These are phyloP conservation scores for rapeseed (Brassica napus) DNA, from an alignment of 345 rosid genomes.

Conservation along the genomic window Da-Ae NC_063442.1:36070501-36071000, in stretches of 20 bases:
- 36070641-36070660: background rate
- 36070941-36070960: conserved; percentile 42
- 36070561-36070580: too few relatives aligned
- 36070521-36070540: too few relatives aligned
- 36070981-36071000: conserved; percentile 16
- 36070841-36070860: background rate
- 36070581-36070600: too few relatives aligned
- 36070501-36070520: too few relatives aligned
- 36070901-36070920: conserved; percentile 20
- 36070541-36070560: too few relatives aligned
- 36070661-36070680: background rate
- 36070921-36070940: conserved; percentile 37
- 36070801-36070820: background rate
- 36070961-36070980: conserved; percentile 17
- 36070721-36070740: background rate
- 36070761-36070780: background rate
- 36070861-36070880: background rate
- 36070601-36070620: background rate
- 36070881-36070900: background rate
- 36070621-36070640: background rate
- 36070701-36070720: background rate
- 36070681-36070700: background rate
- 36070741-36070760: background rate
- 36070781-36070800: background rate
- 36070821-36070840: background rate